A percentile compares a stretch with the other conserved stretches of the same genome.
Conservation (phyloP, 2,329 filamentous ascomycete genomes). For the Scytalidium lignicola region DNA sequence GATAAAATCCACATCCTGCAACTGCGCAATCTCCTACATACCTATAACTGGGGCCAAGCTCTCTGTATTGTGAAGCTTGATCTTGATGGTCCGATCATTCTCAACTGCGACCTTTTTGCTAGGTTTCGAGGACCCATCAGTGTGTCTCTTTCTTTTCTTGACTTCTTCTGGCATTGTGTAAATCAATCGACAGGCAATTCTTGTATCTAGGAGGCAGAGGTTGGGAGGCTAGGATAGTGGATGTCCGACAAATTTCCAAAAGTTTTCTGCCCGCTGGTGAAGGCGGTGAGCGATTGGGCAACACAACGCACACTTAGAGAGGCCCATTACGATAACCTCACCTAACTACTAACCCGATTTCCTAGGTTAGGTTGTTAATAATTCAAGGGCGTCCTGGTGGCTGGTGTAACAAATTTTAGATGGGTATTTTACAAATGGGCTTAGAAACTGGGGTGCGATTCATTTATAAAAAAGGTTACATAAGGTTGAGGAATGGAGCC, state of each 20-base stretch:
- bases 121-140: slow-evolving; percentile 32
- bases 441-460: no score
- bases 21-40: slow-evolving; percentile 26
- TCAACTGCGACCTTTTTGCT: slow-evolving; percentile 50
- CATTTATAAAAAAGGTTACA: no score
- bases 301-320: background rate
- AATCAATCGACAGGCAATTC: no score
- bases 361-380: no score
- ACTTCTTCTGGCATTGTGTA: slow-evolving; percentile 21
- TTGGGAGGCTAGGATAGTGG: background rate
- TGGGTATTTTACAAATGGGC: no score
- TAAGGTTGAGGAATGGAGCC: no score
- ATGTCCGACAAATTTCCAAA: background rate
- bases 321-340: no score
- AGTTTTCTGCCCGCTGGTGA: background rate
- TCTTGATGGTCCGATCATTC: slow-evolving; percentile 32
- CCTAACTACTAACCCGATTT: no score
- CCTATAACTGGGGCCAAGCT: slow-evolving; percentile 49
- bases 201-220: no score
- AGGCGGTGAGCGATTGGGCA: background rate
- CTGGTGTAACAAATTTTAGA: no score
- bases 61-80: slow-evolving; percentile 41
- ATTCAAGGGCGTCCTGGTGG: no score
- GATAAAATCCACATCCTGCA: no score
- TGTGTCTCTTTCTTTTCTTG: slow-evolving; percentile 49